Base-by-base conservation (phyloP, 495 filamentous ascomycete species). In the Aspergillus affinis region DNA sequence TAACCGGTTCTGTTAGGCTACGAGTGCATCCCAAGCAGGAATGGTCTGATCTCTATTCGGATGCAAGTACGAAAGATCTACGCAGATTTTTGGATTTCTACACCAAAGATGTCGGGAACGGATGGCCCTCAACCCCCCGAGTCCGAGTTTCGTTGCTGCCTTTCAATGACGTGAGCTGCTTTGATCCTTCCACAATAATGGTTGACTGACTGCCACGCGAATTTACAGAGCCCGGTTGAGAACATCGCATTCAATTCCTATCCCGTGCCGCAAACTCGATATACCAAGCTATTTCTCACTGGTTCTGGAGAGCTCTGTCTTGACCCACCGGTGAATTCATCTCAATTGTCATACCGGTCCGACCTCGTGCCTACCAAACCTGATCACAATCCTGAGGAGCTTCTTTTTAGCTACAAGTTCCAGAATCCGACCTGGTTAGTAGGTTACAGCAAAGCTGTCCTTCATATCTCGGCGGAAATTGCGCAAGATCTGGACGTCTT, bases 401-500 rank as follows among this genome's bases (percentile, higher is more conserved):
- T 63, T 9, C 32, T 46, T 7, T 62, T 62, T 17, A 5, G 5
- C 3, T 36, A 54, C 27, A 47, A 7, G n/a, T 55, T 55, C 19
- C 1, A 6, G 23, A 13, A 48, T 23, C 44, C n/a, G 3, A 49
- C 17, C 49, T 19, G 13, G 3, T n/a, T 65, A 5, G 17, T 51
- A 0, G 63, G 56, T 2, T 21, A n/a, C 17, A 32, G 55, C 27
- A 30, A 36, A 27, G 63, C 51, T 0, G 29, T 46, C 0, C 55
- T 65, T 2, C 57, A 51, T 19, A 48, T 65, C 26, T 59, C 51
- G 4, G 19, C 15, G 32, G 7, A 12, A 9, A 15, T 52, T 1
- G 8, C 53, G 1, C 47, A 56, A 19, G 60, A 65, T n/a, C 15
- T 64, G 19, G 61, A 60, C 54, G 61, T 64, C 0, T 64, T 52